Conservation (phyloP, 2,329 filamentous ascomycete species). For the Neonectria faginata region DNA sequence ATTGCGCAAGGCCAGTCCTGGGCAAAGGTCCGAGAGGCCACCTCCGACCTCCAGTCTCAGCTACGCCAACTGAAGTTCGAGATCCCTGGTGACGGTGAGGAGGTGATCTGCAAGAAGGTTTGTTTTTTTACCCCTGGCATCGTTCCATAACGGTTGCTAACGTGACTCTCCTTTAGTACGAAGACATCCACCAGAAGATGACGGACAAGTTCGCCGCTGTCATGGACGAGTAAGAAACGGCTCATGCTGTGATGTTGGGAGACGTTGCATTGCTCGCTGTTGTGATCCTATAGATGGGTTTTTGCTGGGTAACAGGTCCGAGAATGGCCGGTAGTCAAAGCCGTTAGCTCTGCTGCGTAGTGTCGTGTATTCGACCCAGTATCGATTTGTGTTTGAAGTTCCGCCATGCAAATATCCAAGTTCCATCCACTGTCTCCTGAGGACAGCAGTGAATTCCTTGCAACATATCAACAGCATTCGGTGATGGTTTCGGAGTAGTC, state of each 20-base stretch:
- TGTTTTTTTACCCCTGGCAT: conserved; percentile 15
- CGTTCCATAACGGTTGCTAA: conserved; percentile 52
- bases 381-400: conserved; percentile 23
- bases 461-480: not conserved
- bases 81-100: conserved; percentile 85
- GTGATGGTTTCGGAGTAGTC: not conserved
- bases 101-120: conserved; percentile 86
- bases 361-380: conserved; percentile 47
- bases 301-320: conserved; percentile 37
- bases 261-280: conserved; percentile 38
- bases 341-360: conserved; percentile 44
- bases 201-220: conserved; percentile 97
- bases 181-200: conserved; percentile 90
- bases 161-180: conserved; percentile 71
- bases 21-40: conserved; percentile 92
- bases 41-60: conserved; percentile 84
- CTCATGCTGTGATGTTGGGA: conserved; percentile 30
- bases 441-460: not conserved
- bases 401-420: conserved; percentile 1
- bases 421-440: not conserved
- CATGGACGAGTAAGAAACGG: conserved; percentile 81
- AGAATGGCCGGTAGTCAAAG: conserved; percentile 42
- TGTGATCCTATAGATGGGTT: conserved; percentile 47
- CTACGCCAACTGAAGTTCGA: conserved; percentile 98
- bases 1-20: conserved; percentile 91